Conservation (phyloP, 2,329 filamentous ascomycete genomes). For the Aurifilum marmelostoma region DNA sequence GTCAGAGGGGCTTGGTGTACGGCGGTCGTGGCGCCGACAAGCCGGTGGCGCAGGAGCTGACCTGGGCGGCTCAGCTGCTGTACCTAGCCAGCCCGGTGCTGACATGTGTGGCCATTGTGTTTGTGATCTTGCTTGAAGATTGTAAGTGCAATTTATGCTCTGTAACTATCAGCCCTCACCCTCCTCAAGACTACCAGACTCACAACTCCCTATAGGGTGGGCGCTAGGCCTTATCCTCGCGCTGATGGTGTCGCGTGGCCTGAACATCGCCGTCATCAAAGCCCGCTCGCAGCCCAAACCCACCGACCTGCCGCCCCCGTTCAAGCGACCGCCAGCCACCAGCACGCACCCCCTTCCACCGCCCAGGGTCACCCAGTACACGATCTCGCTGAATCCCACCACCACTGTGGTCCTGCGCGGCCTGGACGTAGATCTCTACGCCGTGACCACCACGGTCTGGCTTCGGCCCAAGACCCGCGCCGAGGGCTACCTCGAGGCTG, state of each 20-base stretch:
- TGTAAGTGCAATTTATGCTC: slow-evolving; percentile 37
- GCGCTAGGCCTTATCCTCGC: slow-evolving; percentile 50
- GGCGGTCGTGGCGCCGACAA: slow-evolving; percentile 30
- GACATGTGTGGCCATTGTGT: slow-evolving; percentile 47
- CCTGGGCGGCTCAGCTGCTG: slow-evolving; percentile 51
- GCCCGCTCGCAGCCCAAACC: slow-evolving; percentile 43
- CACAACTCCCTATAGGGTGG: slow-evolving; percentile 44
- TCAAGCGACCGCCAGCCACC: slow-evolving; percentile 15
- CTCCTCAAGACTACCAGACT: neutral
- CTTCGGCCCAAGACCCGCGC: slow-evolving; percentile 53
- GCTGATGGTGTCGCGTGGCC: slow-evolving; percentile 56
- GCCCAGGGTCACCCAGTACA: slow-evolving; percentile 23
- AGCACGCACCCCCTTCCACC: slow-evolving; percentile 29
- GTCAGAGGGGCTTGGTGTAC: slow-evolving; percentile 32
- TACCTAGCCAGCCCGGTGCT: slow-evolving; percentile 53
- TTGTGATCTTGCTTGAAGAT: slow-evolving; percentile 53
- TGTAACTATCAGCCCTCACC: neutral
- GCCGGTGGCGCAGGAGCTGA: slow-evolving; percentile 38
- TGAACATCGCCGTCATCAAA: slow-evolving; percentile 62
- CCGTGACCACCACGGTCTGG: slow-evolving; percentile 62
- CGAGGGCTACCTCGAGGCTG: slow-evolving; percentile 56
- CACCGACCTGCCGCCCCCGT: slow-evolving; percentile 13
- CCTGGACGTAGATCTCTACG: slow-evolving; percentile 58
- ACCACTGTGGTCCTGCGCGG: slow-evolving; percentile 54
- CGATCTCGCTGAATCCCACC: slow-evolving; percentile 24